phyloP scores from a whole-genome alignment of 202 grass and related monocot species.

The Brachypodium distachyon region DNA sequence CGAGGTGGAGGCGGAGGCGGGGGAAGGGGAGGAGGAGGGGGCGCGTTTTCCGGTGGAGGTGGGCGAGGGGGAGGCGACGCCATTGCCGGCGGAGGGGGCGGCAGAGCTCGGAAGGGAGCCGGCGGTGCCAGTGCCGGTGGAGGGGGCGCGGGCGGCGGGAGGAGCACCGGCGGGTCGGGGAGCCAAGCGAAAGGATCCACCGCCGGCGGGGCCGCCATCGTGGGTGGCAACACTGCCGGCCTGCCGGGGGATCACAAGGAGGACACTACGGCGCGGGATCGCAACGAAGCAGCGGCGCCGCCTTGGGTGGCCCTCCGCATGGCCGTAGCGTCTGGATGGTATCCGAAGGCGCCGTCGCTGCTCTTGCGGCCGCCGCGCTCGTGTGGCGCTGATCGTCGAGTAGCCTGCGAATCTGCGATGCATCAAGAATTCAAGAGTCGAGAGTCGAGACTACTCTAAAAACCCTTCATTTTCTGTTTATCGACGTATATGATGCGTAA shows the following conservation, averaged over 20 bases:
- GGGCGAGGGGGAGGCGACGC: background rate
- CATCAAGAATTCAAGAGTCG: too few relatives aligned
- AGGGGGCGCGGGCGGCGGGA: background rate
- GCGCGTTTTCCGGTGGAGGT: background rate
- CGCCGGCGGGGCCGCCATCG: background rate
- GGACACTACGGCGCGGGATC: background rate
- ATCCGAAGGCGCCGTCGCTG: background rate
- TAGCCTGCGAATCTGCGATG: too few relatives aligned
- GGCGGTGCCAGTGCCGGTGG: background rate
- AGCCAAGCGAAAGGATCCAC: too few relatives aligned
- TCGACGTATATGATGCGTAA: too few relatives aligned
- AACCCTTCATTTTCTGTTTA: too few relatives aligned
- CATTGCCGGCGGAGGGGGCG: background rate
- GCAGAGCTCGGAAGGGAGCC: background rate
- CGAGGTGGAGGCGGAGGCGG: background rate
- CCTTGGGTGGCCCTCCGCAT: background rate
- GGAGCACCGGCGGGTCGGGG: background rate
- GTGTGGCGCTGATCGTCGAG: background rate
- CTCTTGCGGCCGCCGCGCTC: background rate
- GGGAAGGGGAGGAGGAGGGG: background rate
- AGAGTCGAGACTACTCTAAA: too few relatives aligned
- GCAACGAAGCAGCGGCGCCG: background rate
- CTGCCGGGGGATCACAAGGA: background rate
- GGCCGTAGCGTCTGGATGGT: background rate
- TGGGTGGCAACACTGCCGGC: background rate